These are phyloP conservation scores for Pestalotiopsis sp. DNA, from an alignment of 2,329 filamentous ascomycete species.

Conservation along the genomic window DNA sequence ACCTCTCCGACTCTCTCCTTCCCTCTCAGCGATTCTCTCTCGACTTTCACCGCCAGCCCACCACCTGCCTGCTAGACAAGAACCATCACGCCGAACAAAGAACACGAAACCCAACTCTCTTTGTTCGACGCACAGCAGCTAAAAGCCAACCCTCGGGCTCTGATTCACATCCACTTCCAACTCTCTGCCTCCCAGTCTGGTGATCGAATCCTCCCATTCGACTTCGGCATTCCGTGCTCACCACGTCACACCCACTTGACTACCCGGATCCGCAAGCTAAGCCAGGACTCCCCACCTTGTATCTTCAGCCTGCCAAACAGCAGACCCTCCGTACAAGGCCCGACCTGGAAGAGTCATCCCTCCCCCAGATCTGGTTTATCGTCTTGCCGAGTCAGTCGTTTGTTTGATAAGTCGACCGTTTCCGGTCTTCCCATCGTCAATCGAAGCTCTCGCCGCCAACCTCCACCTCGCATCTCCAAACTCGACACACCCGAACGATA, in stretches of 20 bases:
- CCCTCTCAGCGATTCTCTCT: neutral
- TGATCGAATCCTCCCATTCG: slow-evolving; percentile 17
- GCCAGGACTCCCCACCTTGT: slow-evolving; percentile 26
- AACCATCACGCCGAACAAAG: neutral
- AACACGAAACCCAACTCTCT: neutral
- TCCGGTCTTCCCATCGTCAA: slow-evolving; percentile 20
- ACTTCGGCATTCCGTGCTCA: slow-evolving; percentile 22
- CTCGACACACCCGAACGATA: neutral
- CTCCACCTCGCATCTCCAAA: neutral
- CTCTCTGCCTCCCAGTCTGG: neutral
- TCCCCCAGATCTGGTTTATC: slow-evolving; percentile 35
- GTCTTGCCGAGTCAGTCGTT: slow-evolving; percentile 39
- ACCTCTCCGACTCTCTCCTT: slow-evolving; percentile 1
- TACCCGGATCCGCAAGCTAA: slow-evolving; percentile 32
- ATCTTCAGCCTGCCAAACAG: slow-evolving; percentile 21
- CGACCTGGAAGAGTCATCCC: slow-evolving; percentile 49
- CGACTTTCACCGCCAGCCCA: neutral
- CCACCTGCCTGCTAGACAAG: slow-evolving; percentile 20
- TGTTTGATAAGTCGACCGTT: slow-evolving; percentile 22
- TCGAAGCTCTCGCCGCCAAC: neutral
- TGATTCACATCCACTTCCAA: slow-evolving; percentile 7
- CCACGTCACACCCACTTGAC: slow-evolving; percentile 35
- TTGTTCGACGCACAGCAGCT: neutral
- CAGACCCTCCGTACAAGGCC: slow-evolving; percentile 25
- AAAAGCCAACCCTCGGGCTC: neutral